Conservation (phyloP, 306 rosid species). For the Malus sylvestris region DNA sequence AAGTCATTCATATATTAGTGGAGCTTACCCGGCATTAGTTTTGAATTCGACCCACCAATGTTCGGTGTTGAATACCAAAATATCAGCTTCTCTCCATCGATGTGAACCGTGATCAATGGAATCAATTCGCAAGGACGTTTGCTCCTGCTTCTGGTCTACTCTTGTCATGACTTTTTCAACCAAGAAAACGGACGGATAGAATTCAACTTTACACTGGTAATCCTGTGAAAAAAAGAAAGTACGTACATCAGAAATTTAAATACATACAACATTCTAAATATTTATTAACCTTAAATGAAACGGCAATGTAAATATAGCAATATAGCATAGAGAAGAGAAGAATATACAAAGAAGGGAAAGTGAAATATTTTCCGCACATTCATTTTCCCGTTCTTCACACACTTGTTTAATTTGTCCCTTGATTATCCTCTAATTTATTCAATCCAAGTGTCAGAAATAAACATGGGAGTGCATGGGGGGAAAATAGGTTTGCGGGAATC, state of each 20-base stretch:
- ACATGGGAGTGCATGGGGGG: too few relatives aligned
- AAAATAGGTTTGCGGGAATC: too few relatives aligned
- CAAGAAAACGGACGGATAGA: constrained; percentile 67
- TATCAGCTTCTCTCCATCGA: constrained; percentile 87
- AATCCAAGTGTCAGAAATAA: too few relatives aligned
- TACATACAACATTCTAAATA: background rate
- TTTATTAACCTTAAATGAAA: background rate
- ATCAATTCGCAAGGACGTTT: constrained; percentile 61
- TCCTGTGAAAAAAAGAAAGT: constrained; percentile 39
- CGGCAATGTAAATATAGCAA: background rate
- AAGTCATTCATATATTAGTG: background rate
- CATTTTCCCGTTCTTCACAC: too few relatives aligned
- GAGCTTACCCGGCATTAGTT: constrained; percentile 82
- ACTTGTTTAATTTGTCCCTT: too few relatives aligned
- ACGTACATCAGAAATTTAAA: constrained; percentile 7
- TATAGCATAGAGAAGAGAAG: background rate
- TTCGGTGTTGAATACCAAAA: constrained; percentile 84
- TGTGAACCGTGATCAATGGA: constrained; percentile 74
- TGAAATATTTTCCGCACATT: too few relatives aligned
- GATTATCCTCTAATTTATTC: too few relatives aligned
- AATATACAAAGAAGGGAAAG: background rate
- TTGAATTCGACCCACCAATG: constrained; percentile 99
- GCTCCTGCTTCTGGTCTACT: constrained; percentile 58
- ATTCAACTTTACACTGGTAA: constrained; percentile 86
- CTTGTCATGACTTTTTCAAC: constrained; percentile 83